Conservation (phyloP, 495 filamentous ascomycete species). For the Symbiotaphrina buchneri region DNA sequence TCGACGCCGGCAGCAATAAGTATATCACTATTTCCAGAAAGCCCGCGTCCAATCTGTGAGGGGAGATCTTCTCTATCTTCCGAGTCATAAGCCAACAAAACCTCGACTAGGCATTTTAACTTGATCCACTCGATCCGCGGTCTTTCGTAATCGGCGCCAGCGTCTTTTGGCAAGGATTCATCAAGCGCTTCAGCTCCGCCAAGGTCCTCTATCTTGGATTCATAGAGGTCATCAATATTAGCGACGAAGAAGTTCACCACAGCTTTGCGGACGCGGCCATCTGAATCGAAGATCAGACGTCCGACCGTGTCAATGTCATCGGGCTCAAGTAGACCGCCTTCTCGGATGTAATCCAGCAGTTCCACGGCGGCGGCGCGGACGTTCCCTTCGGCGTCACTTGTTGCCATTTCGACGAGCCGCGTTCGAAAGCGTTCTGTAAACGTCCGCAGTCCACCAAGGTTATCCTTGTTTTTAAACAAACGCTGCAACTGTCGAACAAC, state of each 20-base stretch:
- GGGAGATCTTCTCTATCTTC: conserved; percentile 21
- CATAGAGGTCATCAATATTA: conserved; percentile 61
- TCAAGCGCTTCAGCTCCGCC: conserved; percentile 58
- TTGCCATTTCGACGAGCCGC: conserved; percentile 85
- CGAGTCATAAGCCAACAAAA: conserved; percentile 55
- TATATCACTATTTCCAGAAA: conserved; percentile 14
- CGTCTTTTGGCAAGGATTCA: conserved; percentile 32
- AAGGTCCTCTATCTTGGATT: conserved; percentile 61
- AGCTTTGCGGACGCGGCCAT: conserved; percentile 61
- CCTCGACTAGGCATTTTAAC: conserved; percentile 72
- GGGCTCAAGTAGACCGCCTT: conserved; percentile 71
- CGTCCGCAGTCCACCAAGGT: conserved; percentile 51
- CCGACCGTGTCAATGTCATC: conserved; percentile 74
- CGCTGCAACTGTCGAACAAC: conserved; percentile 60
- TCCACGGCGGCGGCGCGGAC: conserved; percentile 62
- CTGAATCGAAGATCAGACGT: conserved; percentile 66
- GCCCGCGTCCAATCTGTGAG: conserved; percentile 9
- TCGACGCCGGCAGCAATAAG: conserved; percentile 36
- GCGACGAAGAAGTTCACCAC: conserved; percentile 77
- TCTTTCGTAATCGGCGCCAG: conserved; percentile 47
- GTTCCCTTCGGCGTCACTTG: conserved; percentile 49
- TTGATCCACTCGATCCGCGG: conserved; percentile 71
- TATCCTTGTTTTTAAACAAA: conserved; percentile 52
- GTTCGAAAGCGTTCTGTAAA: conserved; percentile 79
- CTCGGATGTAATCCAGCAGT: conserved; percentile 57